Base-by-base conservation (phyloP, 495 filamentous ascomycete species). In the Penicillium angulare region DNA sequence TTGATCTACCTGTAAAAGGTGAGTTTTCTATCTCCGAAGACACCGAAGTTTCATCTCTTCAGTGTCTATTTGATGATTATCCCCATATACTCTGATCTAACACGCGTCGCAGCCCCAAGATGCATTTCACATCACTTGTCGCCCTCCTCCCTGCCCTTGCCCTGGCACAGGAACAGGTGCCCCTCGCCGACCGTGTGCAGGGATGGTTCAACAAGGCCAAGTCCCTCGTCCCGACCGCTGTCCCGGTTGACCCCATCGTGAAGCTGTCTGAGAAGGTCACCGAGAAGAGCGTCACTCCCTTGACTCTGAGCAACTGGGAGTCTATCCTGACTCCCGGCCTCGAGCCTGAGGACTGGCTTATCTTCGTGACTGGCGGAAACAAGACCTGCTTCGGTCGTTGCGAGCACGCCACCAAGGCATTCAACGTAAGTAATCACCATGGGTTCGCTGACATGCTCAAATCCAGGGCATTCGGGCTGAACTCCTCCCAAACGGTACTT, bases 361-460 rank as follows among this genome's bases (percentile, higher is more conserved):
- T 96, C 50, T 80, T 87, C 61, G 68, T 95, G 43, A 89, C 86
- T 1, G 91, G 91, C 43, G 84, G 88, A 34, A 95, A 96, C 72
- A 90, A 86, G 74, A 92, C 89, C 23, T 97, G 91, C 75, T 89
- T 82, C 60, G 90, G 76, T 47, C 66, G 75, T 50, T 87, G 82
- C 64, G 75, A 51, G 9, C 64, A 66, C 5, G 74, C 77, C 23
- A 76, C 81, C 16, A 72, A 71, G 55, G 75, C 76, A 0, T 85
- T 80, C 69, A 83, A 84, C 55, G 77, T 83, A 65, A 53, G 33
- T 39, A 32, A 1, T 32, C n/a, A n/a, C 27, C 2, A 6, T 31
- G 27, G 26, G 10, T 29, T n/a, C n/a, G n/a, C n/a, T n/a, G n/a
- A n/a, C n/a, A n/a, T n/a, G n/a, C n/a, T n/a, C n/a, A n/a, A n/a